Percentiles rank a stretch among this genome's conserved stretches.
These are phyloP conservation scores for Neodidymelliopsis sp. DNA, from an alignment of 2,329 filamentous ascomycete species.

Conservation along the genomic window DNA sequence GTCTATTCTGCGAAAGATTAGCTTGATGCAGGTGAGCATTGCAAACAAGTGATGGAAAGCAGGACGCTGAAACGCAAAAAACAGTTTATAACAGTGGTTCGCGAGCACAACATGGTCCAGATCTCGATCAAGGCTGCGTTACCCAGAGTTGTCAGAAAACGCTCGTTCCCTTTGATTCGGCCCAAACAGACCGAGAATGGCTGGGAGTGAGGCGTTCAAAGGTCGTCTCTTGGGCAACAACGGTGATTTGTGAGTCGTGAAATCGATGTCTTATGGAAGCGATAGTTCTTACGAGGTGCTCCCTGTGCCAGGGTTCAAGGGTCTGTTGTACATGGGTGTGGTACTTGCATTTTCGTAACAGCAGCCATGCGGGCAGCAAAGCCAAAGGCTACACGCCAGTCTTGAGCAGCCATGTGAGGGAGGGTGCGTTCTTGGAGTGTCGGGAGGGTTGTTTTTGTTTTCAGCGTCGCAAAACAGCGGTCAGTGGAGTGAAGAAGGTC, in stretches of 20 bases:
- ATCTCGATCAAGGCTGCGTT: constrained; percentile 9
- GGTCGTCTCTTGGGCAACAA: constrained; percentile 16
- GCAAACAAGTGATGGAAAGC: constrained; percentile 9
- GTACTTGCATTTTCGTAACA: constrained; percentile 59
- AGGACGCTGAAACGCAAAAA: not conserved
- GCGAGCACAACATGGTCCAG: constrained; percentile 7
- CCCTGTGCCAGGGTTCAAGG: constrained; percentile 16
- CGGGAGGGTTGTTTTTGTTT: constrained; percentile 10
- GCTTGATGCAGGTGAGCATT: constrained; percentile 21
- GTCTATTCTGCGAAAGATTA: constrained; percentile 21
- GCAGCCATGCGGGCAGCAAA: constrained; percentile 56
- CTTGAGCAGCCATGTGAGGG: constrained; percentile 33
- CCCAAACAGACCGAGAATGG: constrained; percentile 7
- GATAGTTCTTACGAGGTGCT: constrained; percentile 27
- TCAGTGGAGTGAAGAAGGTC: constrained; percentile 15
- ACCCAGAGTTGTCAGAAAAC: constrained; percentile 9
- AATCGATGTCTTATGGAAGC: constrained; percentile 11
- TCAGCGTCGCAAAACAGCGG: constrained; percentile 10
- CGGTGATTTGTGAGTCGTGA: constrained; percentile 7
- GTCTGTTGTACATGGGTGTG: constrained; percentile 15
- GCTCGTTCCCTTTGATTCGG: constrained; percentile 3
- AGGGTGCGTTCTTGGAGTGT: too few relatives aligned
- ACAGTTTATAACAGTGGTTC: constrained; percentile 13
- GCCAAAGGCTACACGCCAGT: constrained; percentile 53
- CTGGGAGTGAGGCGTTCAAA: constrained; percentile 8